These are phyloP conservation scores for Phytopythium vexans DNA, from an alignment of 352 stramenopile genomes.

Conservation along the genomic window DNA sequence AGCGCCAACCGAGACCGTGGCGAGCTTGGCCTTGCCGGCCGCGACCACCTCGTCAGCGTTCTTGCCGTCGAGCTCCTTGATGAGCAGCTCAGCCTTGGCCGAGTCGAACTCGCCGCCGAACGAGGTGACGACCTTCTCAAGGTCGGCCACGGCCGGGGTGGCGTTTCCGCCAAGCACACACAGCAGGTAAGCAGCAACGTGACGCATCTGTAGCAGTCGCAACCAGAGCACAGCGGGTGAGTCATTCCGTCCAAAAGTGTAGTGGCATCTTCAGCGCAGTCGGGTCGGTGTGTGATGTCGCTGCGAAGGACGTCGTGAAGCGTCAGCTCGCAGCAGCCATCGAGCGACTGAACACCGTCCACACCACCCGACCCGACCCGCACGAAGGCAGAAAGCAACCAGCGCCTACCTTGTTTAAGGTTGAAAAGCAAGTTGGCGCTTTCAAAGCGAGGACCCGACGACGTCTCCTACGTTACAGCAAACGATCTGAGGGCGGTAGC, in stretches of 20 bases:
- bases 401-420: slow-evolving; percentile 87
- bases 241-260: neutral
- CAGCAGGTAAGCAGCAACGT: slow-evolving; percentile 91
- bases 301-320: too few species aligned
- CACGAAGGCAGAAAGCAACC: slow-evolving; percentile 5
- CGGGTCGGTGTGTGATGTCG: too few species aligned
- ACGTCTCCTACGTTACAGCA: slow-evolving; percentile 52
- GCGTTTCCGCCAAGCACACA: slow-evolving; percentile 85
- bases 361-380: neutral
- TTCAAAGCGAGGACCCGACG: slow-evolving; percentile 56
- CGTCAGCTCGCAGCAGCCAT: neutral
- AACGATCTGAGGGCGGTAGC: slow-evolving; percentile 22
- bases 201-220: slow-evolving; percentile 69
- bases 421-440: slow-evolving; percentile 66
- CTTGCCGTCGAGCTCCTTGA: slow-evolving; percentile 89
- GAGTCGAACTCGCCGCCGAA: slow-evolving; percentile 81
- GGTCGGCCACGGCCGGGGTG: slow-evolving; percentile 64
- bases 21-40: slow-evolving; percentile 83
- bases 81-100: slow-evolving; percentile 72
- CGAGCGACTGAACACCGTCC: too few species aligned
- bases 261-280: too few species aligned
- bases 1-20: slow-evolving; percentile 73
- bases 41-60: slow-evolving; percentile 84
- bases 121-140: slow-evolving; percentile 82
- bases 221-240: neutral